phyloP scores from a whole-genome alignment of 495 filamentous ascomycete species.

The Penicillium coffeae region DNA sequence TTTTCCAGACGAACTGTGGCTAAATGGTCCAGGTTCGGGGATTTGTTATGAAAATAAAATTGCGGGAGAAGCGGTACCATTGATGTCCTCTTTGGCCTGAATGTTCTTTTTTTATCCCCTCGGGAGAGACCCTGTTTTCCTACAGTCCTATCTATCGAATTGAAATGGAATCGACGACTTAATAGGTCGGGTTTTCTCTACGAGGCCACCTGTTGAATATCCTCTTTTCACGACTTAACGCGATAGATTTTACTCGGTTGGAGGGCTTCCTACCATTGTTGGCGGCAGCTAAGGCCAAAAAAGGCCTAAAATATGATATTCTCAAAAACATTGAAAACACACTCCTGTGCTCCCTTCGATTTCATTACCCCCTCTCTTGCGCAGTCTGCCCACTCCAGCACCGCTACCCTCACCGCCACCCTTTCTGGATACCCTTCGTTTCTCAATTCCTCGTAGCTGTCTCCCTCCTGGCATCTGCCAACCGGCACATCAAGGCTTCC shows the following conservation, averaged over 20 bases:
- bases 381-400: no score
- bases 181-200: slow-evolving; percentile 24
- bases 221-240: slow-evolving; percentile 7
- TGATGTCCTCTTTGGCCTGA: slow-evolving; percentile 17
- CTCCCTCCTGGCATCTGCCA: slow-evolving; percentile 4
- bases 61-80: slow-evolving; percentile 18
- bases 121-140: slow-evolving; percentile 25
- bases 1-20: slow-evolving; percentile 23
- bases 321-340: no score
- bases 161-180: slow-evolving; percentile 36
- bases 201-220: slow-evolving; percentile 16
- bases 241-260: slow-evolving; percentile 9
- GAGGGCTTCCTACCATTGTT: not conserved
- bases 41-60: slow-evolving; percentile 24
- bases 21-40: slow-evolving; percentile 31
- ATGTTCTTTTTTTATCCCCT: slow-evolving; percentile 19
- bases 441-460: slow-evolving; percentile 5
- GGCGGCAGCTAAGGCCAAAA: not conserved
- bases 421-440: no score
- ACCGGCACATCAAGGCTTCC: slow-evolving; percentile 43
- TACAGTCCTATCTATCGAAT: slow-evolving; percentile 31
- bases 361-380: not conserved
- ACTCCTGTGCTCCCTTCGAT: no score
- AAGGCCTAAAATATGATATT: not conserved
- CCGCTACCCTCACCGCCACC: no score